Conservation (phyloP, 768 basidiomycete species). For the Crucibulum laeve region DNA sequence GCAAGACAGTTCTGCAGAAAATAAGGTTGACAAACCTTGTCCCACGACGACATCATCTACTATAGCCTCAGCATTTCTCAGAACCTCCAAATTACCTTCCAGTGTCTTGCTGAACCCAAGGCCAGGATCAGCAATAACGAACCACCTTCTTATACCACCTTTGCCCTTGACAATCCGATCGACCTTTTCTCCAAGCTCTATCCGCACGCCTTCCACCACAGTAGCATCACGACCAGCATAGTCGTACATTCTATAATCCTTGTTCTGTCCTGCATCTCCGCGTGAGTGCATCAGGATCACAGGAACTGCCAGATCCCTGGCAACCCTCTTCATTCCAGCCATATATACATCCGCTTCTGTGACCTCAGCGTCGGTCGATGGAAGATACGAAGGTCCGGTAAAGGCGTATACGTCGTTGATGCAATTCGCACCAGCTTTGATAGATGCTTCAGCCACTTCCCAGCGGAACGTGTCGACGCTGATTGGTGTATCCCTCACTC, state of each 20-base stretch:
- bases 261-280: conserved; percentile 75
- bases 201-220: conserved; percentile 62
- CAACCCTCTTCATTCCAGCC: conserved; percentile 59
- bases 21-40: conserved; percentile 14
- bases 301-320: conserved; percentile 64
- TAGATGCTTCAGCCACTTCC: conserved; percentile 68
- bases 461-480: conserved; percentile 90
- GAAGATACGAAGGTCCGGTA: conserved; percentile 49
- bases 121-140: conserved; percentile 87
- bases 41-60: conserved; percentile 35
- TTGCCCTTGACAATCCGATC: conserved; percentile 57
- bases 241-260: conserved; percentile 49
- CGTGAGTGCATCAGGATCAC: conserved; percentile 94
- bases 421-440: conserved; percentile 82
- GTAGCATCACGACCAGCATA: conserved; percentile 33
- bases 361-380: conserved; percentile 22
- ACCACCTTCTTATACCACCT: conserved; percentile 81
- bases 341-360: conserved; percentile 33
- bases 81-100: conserved; percentile 65
- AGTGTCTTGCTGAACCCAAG: conserved; percentile 91
- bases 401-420: conserved; percentile 93
- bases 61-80: conserved; percentile 48
- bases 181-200: conserved; percentile 71
- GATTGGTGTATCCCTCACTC: conserved; percentile 41
- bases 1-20: neutral